Conservation (phyloP, 2,329 filamentous ascomycete genomes). For the Alternaria dauci region DNA sequence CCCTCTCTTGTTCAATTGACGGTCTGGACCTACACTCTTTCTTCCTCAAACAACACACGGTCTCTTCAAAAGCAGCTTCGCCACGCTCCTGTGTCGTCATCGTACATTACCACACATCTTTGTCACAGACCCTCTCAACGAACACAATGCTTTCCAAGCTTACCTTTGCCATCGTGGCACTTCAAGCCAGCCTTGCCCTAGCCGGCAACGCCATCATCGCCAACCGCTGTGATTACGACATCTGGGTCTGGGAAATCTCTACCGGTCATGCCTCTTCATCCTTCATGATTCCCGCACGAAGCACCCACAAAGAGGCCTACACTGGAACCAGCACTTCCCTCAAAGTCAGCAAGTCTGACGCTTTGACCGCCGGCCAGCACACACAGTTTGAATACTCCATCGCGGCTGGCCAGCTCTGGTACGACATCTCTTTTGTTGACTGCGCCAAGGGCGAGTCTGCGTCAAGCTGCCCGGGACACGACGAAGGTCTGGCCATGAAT, state of each 20-base stretch:
- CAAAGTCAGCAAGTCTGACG: constrained; percentile 37
- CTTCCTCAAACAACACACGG: constrained; percentile 1
- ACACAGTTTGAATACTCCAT: constrained; percentile 43
- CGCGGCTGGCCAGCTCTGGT: constrained; percentile 29
- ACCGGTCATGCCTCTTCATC: constrained; percentile 14
- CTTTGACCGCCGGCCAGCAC: constrained; percentile 28
- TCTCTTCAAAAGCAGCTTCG: constrained; percentile 1
- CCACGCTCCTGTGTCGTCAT: neutral
- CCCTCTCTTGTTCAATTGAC: constrained; percentile 9
- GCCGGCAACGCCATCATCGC: constrained; percentile 36
- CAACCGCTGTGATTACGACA: constrained; percentile 38
- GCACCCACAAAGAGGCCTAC: constrained; percentile 32
- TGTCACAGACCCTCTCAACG: constrained; percentile 4
- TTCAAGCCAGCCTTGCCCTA: constrained; percentile 28
- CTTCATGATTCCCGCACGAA: constrained; percentile 27
- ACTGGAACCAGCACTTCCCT: constrained; percentile 29
- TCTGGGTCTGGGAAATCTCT: constrained; percentile 37
- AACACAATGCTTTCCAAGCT: constrained; percentile 31
- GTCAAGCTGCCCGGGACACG: constrained; percentile 32
- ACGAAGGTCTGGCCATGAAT: constrained; percentile 32
- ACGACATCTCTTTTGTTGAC: constrained; percentile 42
- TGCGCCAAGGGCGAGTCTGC: constrained; percentile 34
- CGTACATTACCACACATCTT: constrained; percentile 1
- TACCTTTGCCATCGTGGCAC: constrained; percentile 23
- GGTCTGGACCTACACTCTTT: constrained; percentile 11